Evolutionary conservation across 2,329 filamentous ascomycete species (phyloP).

Genomic region (Bipolaris gigantea): DNA sequence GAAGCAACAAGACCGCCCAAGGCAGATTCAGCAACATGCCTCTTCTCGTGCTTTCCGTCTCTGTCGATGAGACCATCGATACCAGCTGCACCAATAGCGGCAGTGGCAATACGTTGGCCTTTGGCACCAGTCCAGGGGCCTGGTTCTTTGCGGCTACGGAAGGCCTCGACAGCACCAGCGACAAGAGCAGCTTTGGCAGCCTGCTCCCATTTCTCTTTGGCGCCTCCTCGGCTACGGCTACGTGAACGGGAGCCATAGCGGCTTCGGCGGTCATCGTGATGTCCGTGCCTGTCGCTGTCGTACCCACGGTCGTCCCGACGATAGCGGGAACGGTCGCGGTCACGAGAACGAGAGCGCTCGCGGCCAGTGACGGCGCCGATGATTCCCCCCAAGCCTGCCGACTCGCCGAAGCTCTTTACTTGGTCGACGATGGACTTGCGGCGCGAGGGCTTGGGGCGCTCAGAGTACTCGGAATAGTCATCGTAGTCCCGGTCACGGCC

Average conservation of each 20-base stretch:
- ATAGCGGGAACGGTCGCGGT: conserved; percentile 23
- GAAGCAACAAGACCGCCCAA: conserved; percentile 86
- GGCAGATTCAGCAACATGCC: conserved; percentile 82
- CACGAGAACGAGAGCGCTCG: conserved; percentile 60
- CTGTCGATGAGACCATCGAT: conserved; percentile 74
- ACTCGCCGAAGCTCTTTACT: conserved; percentile 58
- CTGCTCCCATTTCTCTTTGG: conserved; percentile 61
- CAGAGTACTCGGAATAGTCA: conserved; percentile 50
- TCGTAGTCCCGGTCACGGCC: conserved; percentile 52
- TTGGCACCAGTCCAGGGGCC: conserved; percentile 90
- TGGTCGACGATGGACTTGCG: conserved; percentile 62
- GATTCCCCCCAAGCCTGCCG: conserved; percentile 60
- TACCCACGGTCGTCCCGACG: conserved; percentile 53
- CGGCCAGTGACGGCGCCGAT: conserved; percentile 55
- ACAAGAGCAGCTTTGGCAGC: conserved; percentile 89
- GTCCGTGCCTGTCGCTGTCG: conserved; percentile 44
- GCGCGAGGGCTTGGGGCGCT: conserved; percentile 49
- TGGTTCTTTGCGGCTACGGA: conserved; percentile 84
- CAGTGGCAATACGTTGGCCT: conserved; percentile 87
- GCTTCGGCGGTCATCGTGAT: conserved; percentile 37
- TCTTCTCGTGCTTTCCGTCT: conserved; percentile 73
- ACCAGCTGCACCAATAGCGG: conserved; percentile 80
- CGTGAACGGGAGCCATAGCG: conserved; percentile 60
- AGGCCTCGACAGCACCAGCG: conserved; percentile 88
- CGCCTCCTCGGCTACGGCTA: conserved; percentile 52